Evolutionary conservation across 2,329 filamentous ascomycete genomes (phyloP).

Genomic region (Sodiomyces alkalinus): DNA sequence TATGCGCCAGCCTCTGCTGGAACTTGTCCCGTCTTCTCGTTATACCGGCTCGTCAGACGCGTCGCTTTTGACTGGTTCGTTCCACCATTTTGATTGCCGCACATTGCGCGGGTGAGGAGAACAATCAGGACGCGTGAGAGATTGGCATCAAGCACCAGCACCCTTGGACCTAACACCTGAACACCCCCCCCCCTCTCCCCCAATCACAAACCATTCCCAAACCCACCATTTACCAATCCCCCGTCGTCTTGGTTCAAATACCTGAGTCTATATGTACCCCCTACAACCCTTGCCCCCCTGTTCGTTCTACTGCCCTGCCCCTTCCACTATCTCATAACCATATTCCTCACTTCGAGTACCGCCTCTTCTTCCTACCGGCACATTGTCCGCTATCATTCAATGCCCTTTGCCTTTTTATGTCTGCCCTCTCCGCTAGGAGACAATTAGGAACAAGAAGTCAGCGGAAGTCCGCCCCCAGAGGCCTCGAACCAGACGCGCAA

Average conservation of each 20-base stretch:
- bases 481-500: constrained; percentile 2
- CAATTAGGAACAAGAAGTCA: too few species aligned
- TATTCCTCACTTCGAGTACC: not conserved
- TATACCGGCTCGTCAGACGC: too few species aligned
- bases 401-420: not conserved
- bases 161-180: too few species aligned
- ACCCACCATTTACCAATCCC: constrained; percentile 16
- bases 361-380: not conserved
- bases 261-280: constrained; percentile 14
- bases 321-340: not conserved
- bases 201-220: constrained; percentile 14
- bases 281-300: constrained; percentile 14
- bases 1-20: too few species aligned
- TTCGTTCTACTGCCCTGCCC: constrained; percentile 1
- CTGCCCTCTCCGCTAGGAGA: constrained; percentile 2
- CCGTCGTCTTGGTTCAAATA: constrained; percentile 20
- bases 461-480: constrained; percentile 2
- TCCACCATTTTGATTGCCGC: too few species aligned
- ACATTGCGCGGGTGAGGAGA: too few species aligned
- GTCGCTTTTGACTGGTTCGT: too few species aligned
- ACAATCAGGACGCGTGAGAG: not conserved
- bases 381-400: not conserved
- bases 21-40: too few species aligned
- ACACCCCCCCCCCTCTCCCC: not conserved
- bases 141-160: too few species aligned